These are phyloP conservation scores for Boletus rubroflammeus DNA, from an alignment of 768 basidiomycete genomes.

Conservation along the genomic window DNA sequence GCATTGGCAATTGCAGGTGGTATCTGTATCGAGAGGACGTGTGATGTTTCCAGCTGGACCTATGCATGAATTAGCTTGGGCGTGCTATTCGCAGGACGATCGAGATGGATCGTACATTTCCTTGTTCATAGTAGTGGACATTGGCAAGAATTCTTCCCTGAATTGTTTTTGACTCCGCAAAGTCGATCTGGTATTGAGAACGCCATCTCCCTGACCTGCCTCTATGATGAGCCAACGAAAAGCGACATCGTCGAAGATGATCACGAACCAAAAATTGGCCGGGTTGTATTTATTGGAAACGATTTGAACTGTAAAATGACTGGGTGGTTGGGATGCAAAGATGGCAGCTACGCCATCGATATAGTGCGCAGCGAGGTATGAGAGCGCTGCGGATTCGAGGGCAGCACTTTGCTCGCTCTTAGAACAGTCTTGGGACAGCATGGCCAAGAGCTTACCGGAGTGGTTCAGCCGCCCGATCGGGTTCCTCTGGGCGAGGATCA, in stretches of 20 bases:
- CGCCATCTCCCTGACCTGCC: constrained; percentile 93
- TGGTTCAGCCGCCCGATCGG: constrained; percentile 62
- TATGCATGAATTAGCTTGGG: constrained; percentile 28
- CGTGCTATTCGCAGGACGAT: background rate
- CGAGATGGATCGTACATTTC: constrained; percentile 58
- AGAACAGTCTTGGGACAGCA: background rate
- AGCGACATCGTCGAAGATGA: background rate
- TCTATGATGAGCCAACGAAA: background rate
- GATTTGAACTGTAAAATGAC: constrained; percentile 66
- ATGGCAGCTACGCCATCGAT: constrained; percentile 73
- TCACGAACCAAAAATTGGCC: constrained; percentile 79
- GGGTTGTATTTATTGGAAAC: constrained; percentile 98
- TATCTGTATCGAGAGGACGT: constrained; percentile 60
- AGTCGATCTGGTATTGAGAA: constrained; percentile 76
- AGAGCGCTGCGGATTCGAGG: constrained; percentile 61
- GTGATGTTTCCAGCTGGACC: constrained; percentile 87
- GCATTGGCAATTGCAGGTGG: constrained; percentile 55
- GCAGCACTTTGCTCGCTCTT: constrained; percentile 46
- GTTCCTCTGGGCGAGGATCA: constrained; percentile 61
- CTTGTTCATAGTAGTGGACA: constrained; percentile 97
- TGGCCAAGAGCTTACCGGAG: constrained; percentile 54
- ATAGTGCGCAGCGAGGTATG: constrained; percentile 81
- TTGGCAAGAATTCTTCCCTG: constrained; percentile 75
- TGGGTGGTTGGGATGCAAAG: constrained; percentile 51
- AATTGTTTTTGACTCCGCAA: constrained; percentile 52